These are phyloP conservation scores for Trichophyton verrucosum DNA, from an alignment of 2,329 filamentous ascomycete genomes.

Conservation along the genomic window DNA sequence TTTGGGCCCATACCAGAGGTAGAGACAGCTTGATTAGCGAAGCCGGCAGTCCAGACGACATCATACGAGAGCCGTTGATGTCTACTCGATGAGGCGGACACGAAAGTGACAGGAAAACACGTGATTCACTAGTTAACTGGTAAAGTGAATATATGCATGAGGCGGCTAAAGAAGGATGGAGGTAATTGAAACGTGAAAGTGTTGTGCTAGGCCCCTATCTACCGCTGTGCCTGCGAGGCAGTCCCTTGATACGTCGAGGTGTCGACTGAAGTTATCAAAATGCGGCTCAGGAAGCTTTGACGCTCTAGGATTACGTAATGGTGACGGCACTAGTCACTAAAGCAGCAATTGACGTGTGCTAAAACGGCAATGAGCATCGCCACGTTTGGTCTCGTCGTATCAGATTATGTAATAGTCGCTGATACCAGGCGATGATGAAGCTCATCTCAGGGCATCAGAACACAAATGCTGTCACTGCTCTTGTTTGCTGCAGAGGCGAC, in stretches of 20 bases:
- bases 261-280: neutral
- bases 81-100: neutral
- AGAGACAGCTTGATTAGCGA: slow-evolving; percentile 47
- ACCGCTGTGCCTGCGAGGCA: neutral
- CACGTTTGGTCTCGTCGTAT: neutral
- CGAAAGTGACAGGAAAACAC: slow-evolving; percentile 6
- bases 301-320: too few relatives aligned
- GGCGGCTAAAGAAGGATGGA: neutral
- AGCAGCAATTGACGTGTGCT: neutral
- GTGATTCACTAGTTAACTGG: neutral
- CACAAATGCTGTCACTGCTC: neutral
- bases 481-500: neutral
- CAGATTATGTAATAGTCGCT: neutral
- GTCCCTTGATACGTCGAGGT: neutral
- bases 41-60: slow-evolving; percentile 9
- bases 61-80: neutral
- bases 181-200: neutral
- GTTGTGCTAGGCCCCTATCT: neutral
- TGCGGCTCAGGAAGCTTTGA: neutral
- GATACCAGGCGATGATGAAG: neutral
- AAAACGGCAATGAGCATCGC: neutral
- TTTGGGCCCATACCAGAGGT: slow-evolving; percentile 38
- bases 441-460: neutral
- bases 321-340: neutral
- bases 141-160: neutral